Conservation (phyloP, 768 basidiomycete species). For the Suillus paluster region DNA sequence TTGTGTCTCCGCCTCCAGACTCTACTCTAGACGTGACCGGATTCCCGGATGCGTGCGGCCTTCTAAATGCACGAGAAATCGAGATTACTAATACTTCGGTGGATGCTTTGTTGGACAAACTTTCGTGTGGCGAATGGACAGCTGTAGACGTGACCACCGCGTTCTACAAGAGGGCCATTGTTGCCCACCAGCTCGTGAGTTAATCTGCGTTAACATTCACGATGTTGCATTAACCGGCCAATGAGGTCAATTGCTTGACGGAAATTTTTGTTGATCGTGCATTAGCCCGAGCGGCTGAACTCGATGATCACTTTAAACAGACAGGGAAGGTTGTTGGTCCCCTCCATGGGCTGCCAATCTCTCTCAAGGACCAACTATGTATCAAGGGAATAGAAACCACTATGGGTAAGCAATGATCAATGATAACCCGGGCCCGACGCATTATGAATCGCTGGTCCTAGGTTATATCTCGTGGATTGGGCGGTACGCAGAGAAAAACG, state of each 20-base stretch:
- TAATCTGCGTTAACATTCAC: too few relatives aligned
- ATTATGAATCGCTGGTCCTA: slow-evolving; percentile 61
- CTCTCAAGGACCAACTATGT: slow-evolving; percentile 52
- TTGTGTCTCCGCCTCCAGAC: slow-evolving; percentile 49
- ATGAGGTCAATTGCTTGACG: slow-evolving; percentile 78
- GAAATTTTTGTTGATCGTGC: slow-evolving; percentile 66
- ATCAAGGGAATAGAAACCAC: slow-evolving; percentile 72
- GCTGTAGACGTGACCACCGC: slow-evolving; percentile 72
- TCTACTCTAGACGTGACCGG: slow-evolving; percentile 53
- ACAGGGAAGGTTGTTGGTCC: slow-evolving; percentile 73
- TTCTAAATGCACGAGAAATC: slow-evolving; percentile 60
- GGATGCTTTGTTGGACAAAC: slow-evolving; percentile 50
- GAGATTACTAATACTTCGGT: slow-evolving; percentile 59
- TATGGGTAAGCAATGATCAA: slow-evolving; percentile 77
- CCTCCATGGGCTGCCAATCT: slow-evolving; percentile 63
- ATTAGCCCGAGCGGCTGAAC: too few relatives aligned
- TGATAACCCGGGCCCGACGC: slow-evolving; percentile 60
- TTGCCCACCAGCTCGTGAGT: slow-evolving; percentile 78
- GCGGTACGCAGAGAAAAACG: too few relatives aligned
- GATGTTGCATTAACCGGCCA: background rate
- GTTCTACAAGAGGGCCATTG: slow-evolving; percentile 74
- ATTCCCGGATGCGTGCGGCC: slow-evolving; percentile 57
- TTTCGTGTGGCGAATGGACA: slow-evolving; percentile 59
- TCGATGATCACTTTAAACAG: slow-evolving; percentile 47
- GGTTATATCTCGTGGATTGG: slow-evolving; percentile 44